Evolutionary conservation across 805 yeast genomes (phyloP), one percentile per base, ranked within the genome.

Genomic region (Tetrapisispora iriomotensis): DNA sequence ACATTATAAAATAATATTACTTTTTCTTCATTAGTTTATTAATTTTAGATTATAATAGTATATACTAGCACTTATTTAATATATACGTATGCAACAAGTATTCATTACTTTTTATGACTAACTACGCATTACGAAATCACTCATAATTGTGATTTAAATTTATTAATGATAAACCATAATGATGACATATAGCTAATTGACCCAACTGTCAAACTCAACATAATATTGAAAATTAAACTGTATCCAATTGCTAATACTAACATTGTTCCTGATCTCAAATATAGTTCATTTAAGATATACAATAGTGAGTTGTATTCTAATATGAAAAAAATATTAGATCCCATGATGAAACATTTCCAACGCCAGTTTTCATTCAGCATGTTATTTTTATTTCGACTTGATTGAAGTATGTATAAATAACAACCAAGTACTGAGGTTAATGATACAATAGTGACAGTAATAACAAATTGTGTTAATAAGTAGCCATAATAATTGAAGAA

Each of bases 401-500:
- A 20, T 44, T 27, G 39, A 28, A 17, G 36, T 6, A 36, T 17
- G 8, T 22, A 24, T 20, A 37, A 24, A 22, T 30, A 24, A 18
- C 24, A 30, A 25, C 35, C 31, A 30, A 37, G 14, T 9, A 37
- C 13, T 15, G 39, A 37, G 10, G 29, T 20, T 13, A 23, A 19
- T 3, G 21, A 29, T 9, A 37, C 5, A 15, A 30, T 25, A 14
- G 28, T 6, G 7, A 14, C 10, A 8, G 30, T 24, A 6, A 37
- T 29, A n/a, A 30, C 8, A 24, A 77, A 68, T 4, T 86, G 80
- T 21, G 76, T 62, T 18, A 80, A 67, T 18, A 86, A 63, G 53
- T 83, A 85, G 2, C 94, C 92, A 58, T 82, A 85, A 72, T 78
- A 73, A 64, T 78, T 82, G 59, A 82, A 82, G 51, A 77, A 82